Evolutionary conservation across 192 early-diverging fungal species (phyloP).

Genomic region (Linnemannia schmuckeri): DNA sequence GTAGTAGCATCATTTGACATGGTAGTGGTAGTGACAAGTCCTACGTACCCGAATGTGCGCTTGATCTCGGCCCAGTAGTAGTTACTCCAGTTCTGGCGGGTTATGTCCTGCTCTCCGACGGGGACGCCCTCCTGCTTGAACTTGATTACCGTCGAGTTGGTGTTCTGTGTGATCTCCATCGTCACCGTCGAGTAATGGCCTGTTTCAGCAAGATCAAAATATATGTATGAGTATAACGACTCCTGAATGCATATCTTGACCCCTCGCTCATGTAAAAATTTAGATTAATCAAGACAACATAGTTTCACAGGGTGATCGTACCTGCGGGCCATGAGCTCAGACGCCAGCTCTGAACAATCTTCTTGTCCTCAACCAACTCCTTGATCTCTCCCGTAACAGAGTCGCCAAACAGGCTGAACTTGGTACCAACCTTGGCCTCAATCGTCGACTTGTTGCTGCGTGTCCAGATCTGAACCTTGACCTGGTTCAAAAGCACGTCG

Average conservation of each 20-base stretch:
- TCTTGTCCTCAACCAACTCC: conserved; percentile 80
- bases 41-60: conserved; percentile 87
- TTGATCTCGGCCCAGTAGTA: conserved; percentile 97
- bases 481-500: conserved; percentile 82
- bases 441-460: conserved; percentile 75
- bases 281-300: too few species aligned
- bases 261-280: not conserved
- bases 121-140: conserved; percentile 90
- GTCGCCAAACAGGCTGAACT: conserved; percentile 88
- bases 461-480: conserved; percentile 84
- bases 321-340: conserved; percentile 86
- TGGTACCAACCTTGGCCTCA: conserved; percentile 68
- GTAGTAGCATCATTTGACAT: conserved; percentile 3
- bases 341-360: conserved; percentile 90
- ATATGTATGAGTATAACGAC: not conserved
- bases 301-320: conserved; percentile 13
- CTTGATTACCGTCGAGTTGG: conserved; percentile 75
- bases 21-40: conserved; percentile 35
- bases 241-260: not conserved
- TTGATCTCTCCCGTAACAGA: conserved; percentile 86
- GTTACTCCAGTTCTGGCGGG: conserved; percentile 87
- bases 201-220: conserved; percentile 11
- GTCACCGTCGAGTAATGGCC: conserved; percentile 89
- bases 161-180: conserved; percentile 77
- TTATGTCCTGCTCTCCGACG: conserved; percentile 88